phyloP scores from a whole-genome alignment of 2,329 filamentous ascomycete genomes.

The Aspergillus intermedius region DNA sequence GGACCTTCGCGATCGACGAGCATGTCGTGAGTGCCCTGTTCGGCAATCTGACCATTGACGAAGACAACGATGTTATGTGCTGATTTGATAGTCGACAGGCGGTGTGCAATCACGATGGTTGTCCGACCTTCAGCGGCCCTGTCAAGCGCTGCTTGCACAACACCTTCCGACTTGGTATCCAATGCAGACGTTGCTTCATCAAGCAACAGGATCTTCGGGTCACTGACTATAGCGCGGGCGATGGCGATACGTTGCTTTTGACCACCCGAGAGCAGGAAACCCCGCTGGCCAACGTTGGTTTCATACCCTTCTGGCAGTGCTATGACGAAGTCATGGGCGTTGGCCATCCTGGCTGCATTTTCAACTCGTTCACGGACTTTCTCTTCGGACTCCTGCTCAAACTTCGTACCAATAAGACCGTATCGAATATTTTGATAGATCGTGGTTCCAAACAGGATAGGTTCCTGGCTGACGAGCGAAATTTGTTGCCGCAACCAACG shows the following conservation, averaged over 20 bases:
- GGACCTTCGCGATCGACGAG: slow-evolving; percentile 64
- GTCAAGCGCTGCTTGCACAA: slow-evolving; percentile 89
- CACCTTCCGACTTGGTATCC: slow-evolving; percentile 89
- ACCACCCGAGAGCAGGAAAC: slow-evolving; percentile 85
- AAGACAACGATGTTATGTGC: slow-evolving; percentile 97
- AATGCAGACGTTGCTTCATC: slow-evolving; percentile 93
- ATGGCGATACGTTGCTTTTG: slow-evolving; percentile 98
- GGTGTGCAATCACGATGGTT: slow-evolving; percentile 93
- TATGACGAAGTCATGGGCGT: slow-evolving; percentile 87
- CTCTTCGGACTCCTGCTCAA: slow-evolving; percentile 62
- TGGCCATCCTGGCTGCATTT: slow-evolving; percentile 80
- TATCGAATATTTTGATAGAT: slow-evolving; percentile 88
- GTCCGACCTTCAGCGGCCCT: slow-evolving; percentile 78
- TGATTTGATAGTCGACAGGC: slow-evolving; percentile 86
- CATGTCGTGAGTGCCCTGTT: slow-evolving; percentile 82
- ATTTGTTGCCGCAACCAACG: slow-evolving; percentile 90
- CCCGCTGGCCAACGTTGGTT: slow-evolving; percentile 91
- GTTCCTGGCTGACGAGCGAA: slow-evolving; percentile 87
- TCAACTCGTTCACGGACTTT: slow-evolving; percentile 65
- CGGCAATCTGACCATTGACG: slow-evolving; percentile 74
- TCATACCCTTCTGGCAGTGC: slow-evolving; percentile 80
- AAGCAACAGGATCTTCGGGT: slow-evolving; percentile 84
- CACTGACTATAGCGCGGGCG: slow-evolving; percentile 79
- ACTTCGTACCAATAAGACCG: slow-evolving; percentile 76
- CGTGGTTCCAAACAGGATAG: slow-evolving; percentile 79